Evolutionary conservation across 228 moss, liverwort and hornwort genomes (phyloP).

Genomic region (Sphagnum fallax): DNA sequence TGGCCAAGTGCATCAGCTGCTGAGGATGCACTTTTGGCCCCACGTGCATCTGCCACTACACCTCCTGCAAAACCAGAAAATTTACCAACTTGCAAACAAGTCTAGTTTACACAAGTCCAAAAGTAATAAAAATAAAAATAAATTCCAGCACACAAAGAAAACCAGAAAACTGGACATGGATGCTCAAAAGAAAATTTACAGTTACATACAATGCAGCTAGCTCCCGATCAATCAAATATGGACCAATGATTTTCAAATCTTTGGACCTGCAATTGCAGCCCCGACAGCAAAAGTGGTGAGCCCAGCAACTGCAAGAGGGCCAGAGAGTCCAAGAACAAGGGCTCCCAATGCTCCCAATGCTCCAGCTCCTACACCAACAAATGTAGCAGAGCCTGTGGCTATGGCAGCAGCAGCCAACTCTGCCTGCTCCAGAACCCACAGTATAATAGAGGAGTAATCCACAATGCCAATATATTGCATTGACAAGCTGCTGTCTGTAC

Average conservation of each 20-base stretch:
- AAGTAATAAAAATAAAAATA: too few relatives aligned
- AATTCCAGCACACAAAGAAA: too few relatives aligned
- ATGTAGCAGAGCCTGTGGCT: slow-evolving; percentile 66
- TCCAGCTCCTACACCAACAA: slow-evolving; percentile 79
- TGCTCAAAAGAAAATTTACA: too few relatives aligned
- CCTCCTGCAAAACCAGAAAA: slow-evolving; percentile 31
- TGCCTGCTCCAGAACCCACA: slow-evolving; percentile 93
- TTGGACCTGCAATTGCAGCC: slow-evolving; percentile 73
- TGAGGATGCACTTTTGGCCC: slow-evolving; percentile 38
- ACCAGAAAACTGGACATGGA: too few relatives aligned
- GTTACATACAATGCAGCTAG: too few relatives aligned
- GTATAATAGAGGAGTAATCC: slow-evolving; percentile 73
- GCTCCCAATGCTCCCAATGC: slow-evolving; percentile 82
- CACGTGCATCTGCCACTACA: slow-evolving; percentile 40
- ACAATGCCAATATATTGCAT: slow-evolving; percentile 74
- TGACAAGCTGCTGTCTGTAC: slow-evolving; percentile 66
- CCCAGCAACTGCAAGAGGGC: slow-evolving; percentile 67
- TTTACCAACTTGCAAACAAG: not conserved
- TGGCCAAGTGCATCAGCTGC: slow-evolving; percentile 46
- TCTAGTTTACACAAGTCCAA: too few relatives aligned
- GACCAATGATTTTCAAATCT: too few relatives aligned
- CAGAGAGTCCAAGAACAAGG: slow-evolving; percentile 70
- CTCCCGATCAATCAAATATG: too few relatives aligned
- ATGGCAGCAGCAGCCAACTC: slow-evolving; percentile 82
- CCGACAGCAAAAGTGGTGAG: slow-evolving; percentile 74